Percentiles rank a stretch among this genome's conserved stretches.
Evolutionary conservation across 2,329 filamentous ascomycete genomes (phyloP).

Genomic region (Dactylonectria estremocensis): DNA sequence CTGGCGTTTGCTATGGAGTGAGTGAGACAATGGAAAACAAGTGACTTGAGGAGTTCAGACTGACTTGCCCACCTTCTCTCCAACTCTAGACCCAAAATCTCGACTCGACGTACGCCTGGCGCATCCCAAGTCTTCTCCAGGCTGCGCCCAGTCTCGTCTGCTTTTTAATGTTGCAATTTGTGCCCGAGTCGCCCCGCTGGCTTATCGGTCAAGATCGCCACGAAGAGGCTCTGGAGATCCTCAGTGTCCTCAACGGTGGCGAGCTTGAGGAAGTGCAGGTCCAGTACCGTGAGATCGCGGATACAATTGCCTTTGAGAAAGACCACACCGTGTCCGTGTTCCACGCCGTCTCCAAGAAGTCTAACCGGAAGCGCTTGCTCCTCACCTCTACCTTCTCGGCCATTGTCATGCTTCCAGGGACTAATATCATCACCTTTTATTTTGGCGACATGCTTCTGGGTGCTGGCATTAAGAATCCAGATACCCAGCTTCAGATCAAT

Average conservation of each 20-base stretch:
- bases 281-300: constrained; percentile 34
- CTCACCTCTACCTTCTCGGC: constrained; percentile 24
- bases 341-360: constrained; percentile 8
- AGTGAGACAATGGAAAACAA: background rate
- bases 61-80: constrained; percentile 1
- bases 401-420: constrained; percentile 33
- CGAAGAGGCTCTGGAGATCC: constrained; percentile 36
- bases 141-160: constrained; percentile 13
- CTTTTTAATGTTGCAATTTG: constrained; percentile 14
- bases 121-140: constrained; percentile 23
- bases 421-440: constrained; percentile 43
- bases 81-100: constrained; percentile 17
- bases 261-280: constrained; percentile 15
- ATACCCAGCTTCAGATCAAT: constrained; percentile 57
- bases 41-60: background rate
- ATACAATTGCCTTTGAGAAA: constrained; percentile 31
- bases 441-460: constrained; percentile 57
- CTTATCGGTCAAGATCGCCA: constrained; percentile 19
- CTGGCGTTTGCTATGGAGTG: constrained; percentile 24
- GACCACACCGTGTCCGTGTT: background rate
- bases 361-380: constrained; percentile 17
- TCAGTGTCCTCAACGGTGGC: constrained; percentile 26
- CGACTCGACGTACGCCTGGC: constrained; percentile 22
- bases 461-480: constrained; percentile 59
- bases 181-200: constrained; percentile 31